Base-by-base conservation (phyloP, 2,329 filamentous ascomycete species). In the Colletotrichum eleusines region DNA sequence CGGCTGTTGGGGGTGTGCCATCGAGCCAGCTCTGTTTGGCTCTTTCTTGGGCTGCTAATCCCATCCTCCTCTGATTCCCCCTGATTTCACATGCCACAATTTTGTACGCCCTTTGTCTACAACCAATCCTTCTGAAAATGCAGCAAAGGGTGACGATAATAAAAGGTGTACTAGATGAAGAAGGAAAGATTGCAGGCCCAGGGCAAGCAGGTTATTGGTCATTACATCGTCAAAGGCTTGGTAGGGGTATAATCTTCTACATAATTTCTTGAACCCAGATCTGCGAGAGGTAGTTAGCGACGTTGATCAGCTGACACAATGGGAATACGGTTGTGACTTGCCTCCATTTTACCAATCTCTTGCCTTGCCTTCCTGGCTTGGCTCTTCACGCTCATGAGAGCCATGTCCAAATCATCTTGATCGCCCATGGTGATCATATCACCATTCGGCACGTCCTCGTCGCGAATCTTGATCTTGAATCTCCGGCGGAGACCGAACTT, bases 351-450 rank as follows among this genome's bases (percentile, higher is more conserved):
- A 63, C 93, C 94, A 84, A 94, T 92, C 73, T 97, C 95, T 73
- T 87, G 86, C 76, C 90, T 89, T 78, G 95, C 92, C 80, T 89
- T 92, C 81, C 86, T 89, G 58, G 92, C 94, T 70, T 84, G 83
- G 60, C 88, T 87, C 80, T 90, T 93, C 8, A 91, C 90, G 57
- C 85, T 88, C 79, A 89, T 87, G 64, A 98, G 86, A 35, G 94
- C 90, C 90, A 98, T 93, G 61, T 98, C 95, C 73, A 98, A 82
- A 83, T 99, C 96, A 77, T 99, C 96, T 80, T 98, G 94, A 80
- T 99, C 96, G 38, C 92, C 94, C 89, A 99, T 92, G 40, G 95
- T 98, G 77, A 99, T 97, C 92, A 98, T 95, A 77, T 98, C 95
- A 3, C 92, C 92, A 66, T 91, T 86, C 0, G 88, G 88, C 71